Conservation (phyloP, 768 basidiomycete species). For the Lactarius akahatsu region DNA sequence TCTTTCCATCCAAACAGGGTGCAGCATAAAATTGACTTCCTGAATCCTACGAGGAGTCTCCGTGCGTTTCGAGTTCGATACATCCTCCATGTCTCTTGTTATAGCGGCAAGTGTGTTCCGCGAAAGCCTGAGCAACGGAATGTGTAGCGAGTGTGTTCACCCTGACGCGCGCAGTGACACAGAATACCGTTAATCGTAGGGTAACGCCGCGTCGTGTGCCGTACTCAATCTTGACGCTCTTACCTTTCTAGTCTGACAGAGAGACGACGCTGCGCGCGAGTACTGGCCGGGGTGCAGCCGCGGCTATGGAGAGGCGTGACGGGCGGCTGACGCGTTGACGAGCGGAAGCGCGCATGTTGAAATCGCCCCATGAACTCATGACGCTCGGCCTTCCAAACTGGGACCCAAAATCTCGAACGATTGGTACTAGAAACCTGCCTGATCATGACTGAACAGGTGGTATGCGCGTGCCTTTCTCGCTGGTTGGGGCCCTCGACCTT, state of each 20-base stretch:
- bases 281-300: not conserved
- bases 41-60: too few relatives aligned
- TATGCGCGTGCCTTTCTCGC: slow-evolving; percentile 9
- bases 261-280: not conserved
- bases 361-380: slow-evolving; percentile 16
- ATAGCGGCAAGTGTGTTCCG: not conserved
- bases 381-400: slow-evolving; percentile 13
- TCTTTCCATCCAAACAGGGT: slow-evolving; percentile 1
- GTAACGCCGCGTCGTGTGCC: not conserved
- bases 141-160: not conserved
- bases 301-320: not conserved
- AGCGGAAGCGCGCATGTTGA: slow-evolving; percentile 17
- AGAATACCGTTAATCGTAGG: not conserved
- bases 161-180: not conserved
- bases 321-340: not conserved
- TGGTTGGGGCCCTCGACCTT: not conserved
- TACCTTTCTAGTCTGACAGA: not conserved
- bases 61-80: not conserved
- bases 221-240: not conserved
- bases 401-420: slow-evolving; percentile 9
- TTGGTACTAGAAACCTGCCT: slow-evolving; percentile 4
- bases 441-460: slow-evolving; percentile 8
- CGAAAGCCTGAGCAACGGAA: not conserved
- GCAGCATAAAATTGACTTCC: too few relatives aligned
- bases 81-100: not conserved